These are phyloP conservation scores for Cnidoscolus chayamansa DNA, from an alignment of 441 rosid genomes.

Conservation along the genomic window DNA sequence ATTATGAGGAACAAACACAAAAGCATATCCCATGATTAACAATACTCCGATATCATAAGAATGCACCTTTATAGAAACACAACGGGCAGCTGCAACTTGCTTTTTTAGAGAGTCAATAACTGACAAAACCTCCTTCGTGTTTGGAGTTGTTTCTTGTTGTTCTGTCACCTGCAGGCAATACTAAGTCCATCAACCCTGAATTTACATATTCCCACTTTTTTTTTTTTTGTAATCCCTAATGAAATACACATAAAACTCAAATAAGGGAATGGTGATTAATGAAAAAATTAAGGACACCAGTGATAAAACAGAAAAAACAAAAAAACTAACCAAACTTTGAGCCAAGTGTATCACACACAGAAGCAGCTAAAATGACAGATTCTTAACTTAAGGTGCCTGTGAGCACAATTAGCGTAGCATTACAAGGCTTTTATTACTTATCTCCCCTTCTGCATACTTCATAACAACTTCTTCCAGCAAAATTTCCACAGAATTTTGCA, in stretches of 20 bases:
- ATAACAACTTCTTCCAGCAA: background rate
- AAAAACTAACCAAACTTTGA: background rate
- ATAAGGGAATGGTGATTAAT: background rate
- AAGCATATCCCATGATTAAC: slow-evolving; percentile 11
- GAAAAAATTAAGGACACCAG: background rate
- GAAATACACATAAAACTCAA: background rate
- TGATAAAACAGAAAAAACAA: background rate
- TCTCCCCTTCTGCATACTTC: background rate
- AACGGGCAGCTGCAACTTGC: slow-evolving; percentile 64
- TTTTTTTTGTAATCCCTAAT: background rate
- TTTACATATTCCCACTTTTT: background rate
- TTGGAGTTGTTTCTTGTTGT: slow-evolving; percentile 33
- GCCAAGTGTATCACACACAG: slow-evolving; percentile 1
- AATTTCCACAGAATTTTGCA: background rate
- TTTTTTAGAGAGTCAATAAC: slow-evolving; percentile 68
- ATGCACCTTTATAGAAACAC: slow-evolving; percentile 60
- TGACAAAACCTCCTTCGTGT: slow-evolving; percentile 42
- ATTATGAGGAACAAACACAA: slow-evolving; percentile 10
- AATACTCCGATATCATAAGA: slow-evolving; percentile 1
- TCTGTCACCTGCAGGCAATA: slow-evolving; percentile 28
- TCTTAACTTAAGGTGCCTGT: background rate
- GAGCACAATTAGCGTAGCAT: background rate
- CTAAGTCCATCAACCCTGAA: slow-evolving; percentile 4
- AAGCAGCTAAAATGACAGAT: background rate
- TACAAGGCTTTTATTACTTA: background rate